Evolutionary conservation across 2,329 filamentous ascomycete genomes (phyloP).

Genomic region (Fusarium setosum): DNA sequence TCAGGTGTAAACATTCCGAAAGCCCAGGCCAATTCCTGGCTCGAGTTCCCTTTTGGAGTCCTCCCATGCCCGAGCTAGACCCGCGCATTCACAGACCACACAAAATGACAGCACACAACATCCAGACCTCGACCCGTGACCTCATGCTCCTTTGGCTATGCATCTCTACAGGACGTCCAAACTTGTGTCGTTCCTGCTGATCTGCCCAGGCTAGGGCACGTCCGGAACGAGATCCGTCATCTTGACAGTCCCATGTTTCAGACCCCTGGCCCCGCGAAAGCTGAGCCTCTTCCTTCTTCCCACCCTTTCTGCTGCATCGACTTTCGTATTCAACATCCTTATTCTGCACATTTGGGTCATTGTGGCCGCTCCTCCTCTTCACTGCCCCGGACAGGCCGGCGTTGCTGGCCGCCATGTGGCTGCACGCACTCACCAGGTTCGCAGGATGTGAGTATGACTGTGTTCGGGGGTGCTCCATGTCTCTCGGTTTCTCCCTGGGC

Average conservation of each 20-base stretch:
- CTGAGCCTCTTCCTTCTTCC: constrained; percentile 29
- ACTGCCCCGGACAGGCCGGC: neutral
- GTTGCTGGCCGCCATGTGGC: neutral
- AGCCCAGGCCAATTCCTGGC: constrained; percentile 31
- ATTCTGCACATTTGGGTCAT: constrained; percentile 7
- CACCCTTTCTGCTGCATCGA: constrained; percentile 28
- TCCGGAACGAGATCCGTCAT: constrained; percentile 15
- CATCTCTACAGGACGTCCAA: neutral
- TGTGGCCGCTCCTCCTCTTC: neutral
- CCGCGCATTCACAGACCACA: neutral
- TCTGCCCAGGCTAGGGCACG: constrained; percentile 4
- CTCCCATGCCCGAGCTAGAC: neutral
- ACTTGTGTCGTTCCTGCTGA: neutral
- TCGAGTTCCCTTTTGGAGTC: constrained; percentile 7
- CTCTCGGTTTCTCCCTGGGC: too few relatives aligned
- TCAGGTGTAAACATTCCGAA: constrained; percentile 23
- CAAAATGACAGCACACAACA: constrained; percentile 5
- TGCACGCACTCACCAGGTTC: neutral
- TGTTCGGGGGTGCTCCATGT: constrained; percentile 11
- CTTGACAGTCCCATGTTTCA: constrained; percentile 17
- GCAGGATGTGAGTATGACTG: neutral
- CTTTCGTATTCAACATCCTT: constrained; percentile 29
- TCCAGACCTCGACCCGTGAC: neutral
- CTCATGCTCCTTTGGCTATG: neutral
- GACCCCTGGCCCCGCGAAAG: neutral